A percentile compares a stretch with the other conserved stretches of the same genome.
Evolutionary conservation across 106 monocot genomes (phyloP).

Genomic region (Alisma plantagoaquatica): DNA sequence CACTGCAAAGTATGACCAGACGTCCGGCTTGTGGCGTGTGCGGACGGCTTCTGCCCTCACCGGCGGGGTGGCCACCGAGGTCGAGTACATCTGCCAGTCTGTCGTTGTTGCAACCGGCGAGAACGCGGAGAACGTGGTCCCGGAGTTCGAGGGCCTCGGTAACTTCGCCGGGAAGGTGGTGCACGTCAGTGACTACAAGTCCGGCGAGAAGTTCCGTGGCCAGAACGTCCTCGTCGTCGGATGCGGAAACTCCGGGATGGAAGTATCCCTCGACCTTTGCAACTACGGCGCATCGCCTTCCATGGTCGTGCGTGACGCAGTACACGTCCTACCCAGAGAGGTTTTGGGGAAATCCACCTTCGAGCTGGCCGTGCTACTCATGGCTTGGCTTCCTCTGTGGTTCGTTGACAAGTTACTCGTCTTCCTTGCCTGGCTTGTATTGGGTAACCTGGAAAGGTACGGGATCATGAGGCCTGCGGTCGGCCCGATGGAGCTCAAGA

Average conservation of each 20-base stretch:
- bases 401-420: conserved; percentile 38
- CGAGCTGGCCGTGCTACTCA: conserved; percentile 4
- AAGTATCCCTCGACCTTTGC: conserved; percentile 27
- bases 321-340: conserved; percentile 14
- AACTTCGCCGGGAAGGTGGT: conserved; percentile 15
- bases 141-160: conserved; percentile 26
- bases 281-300: conserved; percentile 29
- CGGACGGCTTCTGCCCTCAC: conserved; percentile 9
- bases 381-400: conserved; percentile 11
- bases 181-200: conserved; percentile 33
- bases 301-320: conserved; percentile 33
- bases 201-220: conserved; percentile 22
- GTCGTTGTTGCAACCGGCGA: conserved; percentile 48
- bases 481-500: conserved; percentile 56
- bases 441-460: conserved; percentile 25
- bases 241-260: conserved; percentile 14
- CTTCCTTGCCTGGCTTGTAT: conserved; percentile 17
- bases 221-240: conserved; percentile 16
- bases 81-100: conserved; percentile 41
- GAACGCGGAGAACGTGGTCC: conserved; percentile 35
- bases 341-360: conserved; percentile 13
- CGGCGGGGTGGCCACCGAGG: conserved; percentile 9
- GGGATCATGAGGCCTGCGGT: conserved; percentile 26
- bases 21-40: conserved; percentile 9
- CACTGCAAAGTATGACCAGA: neutral